Percentiles rank a stretch among this genome's conserved stretches.
These are phyloP conservation scores for Lachnellula arida DNA, from an alignment of 2,329 filamentous ascomycete species.

Conservation along the genomic window DNA sequence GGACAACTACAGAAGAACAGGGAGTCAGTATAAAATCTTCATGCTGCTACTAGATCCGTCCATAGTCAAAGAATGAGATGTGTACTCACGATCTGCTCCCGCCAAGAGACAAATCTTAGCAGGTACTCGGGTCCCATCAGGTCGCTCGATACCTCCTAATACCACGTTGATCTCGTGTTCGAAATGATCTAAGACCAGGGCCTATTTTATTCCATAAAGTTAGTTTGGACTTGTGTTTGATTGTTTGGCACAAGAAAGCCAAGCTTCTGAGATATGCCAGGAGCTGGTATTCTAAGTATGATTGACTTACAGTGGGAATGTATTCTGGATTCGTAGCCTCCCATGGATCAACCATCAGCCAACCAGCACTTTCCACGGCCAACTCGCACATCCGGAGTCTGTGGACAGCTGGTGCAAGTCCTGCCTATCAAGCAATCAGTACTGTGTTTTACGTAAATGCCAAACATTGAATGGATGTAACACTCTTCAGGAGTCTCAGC, in stretches of 20 bases:
- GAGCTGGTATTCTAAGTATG: no score
- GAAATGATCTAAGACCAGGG: conserved; percentile 85
- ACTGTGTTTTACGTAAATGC: neutral
- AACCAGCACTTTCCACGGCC: conserved; percentile 70
- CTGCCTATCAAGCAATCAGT: conserved; percentile 34
- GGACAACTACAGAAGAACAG: no score
- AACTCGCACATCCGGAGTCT: conserved; percentile 82
- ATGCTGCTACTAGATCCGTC: no score
- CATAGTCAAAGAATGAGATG: no score
- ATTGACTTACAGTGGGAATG: conserved; percentile 36
- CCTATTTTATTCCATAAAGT: conserved; percentile 31
- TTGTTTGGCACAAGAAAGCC: no score
- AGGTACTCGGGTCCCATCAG: conserved; percentile 60
- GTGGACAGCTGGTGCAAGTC: conserved; percentile 67
- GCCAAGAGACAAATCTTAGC: conserved; percentile 73
- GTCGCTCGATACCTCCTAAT: conserved; percentile 65
- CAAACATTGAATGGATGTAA: no score
- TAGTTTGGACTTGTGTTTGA: no score
- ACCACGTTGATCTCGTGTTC: conserved; percentile 83
- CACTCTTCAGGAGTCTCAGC: no score
- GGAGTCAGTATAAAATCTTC: no score
- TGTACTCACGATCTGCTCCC: conserved; percentile 57
- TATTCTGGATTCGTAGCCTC: conserved; percentile 83
- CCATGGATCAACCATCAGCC: conserved; percentile 85
- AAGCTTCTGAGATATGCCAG: no score